A percentile compares a stretch with the other conserved stretches of the same genome.
These are phyloP conservation scores for Paraphysoderma sedebokerense DNA, from an alignment of 371 early-diverging fungal genomes.

Conservation along the genomic window DNA sequence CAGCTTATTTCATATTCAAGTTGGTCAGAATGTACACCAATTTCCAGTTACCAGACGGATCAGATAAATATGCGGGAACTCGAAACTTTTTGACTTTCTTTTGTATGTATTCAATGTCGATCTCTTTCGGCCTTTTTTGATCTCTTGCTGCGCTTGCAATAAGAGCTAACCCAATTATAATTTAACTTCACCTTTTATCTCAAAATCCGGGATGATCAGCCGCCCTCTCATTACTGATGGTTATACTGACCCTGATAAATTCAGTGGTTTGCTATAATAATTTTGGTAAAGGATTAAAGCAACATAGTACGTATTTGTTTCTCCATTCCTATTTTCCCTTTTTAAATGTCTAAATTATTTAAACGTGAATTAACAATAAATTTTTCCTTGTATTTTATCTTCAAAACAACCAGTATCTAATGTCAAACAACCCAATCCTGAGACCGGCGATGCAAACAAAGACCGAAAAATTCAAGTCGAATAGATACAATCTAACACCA, in stretches of 20 bases:
- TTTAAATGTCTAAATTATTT: too few relatives aligned
- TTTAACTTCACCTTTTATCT: neutral
- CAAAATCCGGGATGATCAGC: neutral
- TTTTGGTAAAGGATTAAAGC: constrained; percentile 58
- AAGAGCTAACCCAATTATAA: neutral
- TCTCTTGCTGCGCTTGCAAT: too few relatives aligned
- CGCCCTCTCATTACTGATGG: constrained; percentile 40
- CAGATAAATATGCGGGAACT: constrained; percentile 39
- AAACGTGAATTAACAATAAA: too few relatives aligned
- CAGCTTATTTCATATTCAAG: constrained; percentile 74
- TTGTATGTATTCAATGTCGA: constrained; percentile 26
- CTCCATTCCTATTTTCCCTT: too few relatives aligned
- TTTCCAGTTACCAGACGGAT: constrained; percentile 14
- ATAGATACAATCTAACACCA: too few relatives aligned
- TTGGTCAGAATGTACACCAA: constrained; percentile 51
- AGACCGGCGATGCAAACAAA: too few relatives aligned
- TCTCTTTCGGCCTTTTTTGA: too few relatives aligned
- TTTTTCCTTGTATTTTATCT: too few relatives aligned
- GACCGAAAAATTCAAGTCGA: too few relatives aligned
- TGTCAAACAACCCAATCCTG: too few relatives aligned
- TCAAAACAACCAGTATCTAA: too few relatives aligned
- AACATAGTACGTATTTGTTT: neutral
- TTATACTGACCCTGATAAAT: constrained; percentile 48
- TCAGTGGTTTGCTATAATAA: constrained; percentile 48
- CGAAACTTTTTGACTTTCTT: constrained; percentile 70